A percentile compares a stretch with the other conserved stretches of the same genome.
phyloP scores from a whole-genome alignment of 257 asterid genomes.

The Cinchona pubescens region DNA sequence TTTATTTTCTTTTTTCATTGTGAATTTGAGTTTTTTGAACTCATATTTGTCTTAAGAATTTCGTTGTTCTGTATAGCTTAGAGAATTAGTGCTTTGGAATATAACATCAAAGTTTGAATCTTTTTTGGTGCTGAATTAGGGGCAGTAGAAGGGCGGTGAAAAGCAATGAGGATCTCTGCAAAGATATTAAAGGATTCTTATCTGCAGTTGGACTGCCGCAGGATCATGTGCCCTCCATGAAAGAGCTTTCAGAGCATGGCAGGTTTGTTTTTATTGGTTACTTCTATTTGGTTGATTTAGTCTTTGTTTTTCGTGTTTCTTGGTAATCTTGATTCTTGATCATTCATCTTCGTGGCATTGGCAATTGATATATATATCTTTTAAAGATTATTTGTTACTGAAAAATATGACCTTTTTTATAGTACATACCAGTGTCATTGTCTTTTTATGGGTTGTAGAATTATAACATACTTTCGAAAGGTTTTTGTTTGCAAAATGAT shows the following conservation, averaged over 20 bases:
- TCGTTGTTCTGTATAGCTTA: no score
- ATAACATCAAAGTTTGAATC: no score
- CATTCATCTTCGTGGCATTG: not conserved
- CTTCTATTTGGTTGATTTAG: not conserved
- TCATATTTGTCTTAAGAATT: not conserved
- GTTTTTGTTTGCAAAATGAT: no score
- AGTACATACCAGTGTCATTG: not conserved
- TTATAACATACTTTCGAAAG: no score
- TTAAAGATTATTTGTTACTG: no score
- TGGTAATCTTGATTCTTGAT: not conserved
- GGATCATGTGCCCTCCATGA: constrained; percentile 70
- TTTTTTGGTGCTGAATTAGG: constrained; percentile 32
- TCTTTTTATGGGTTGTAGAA: not conserved
- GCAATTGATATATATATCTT: not conserved
- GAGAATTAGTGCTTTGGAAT: not conserved
- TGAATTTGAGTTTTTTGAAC: not conserved
- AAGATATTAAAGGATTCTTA: constrained; percentile 61
- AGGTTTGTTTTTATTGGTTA: constrained; percentile 42
- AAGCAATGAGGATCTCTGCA: constrained; percentile 66
- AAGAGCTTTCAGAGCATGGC: constrained; percentile 71
- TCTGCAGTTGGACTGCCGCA: constrained; percentile 67
- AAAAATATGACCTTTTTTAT: not conserved
- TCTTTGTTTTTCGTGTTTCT: not conserved
- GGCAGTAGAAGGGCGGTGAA: constrained; percentile 47
- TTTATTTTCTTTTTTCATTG: not conserved